phyloP scores from a whole-genome alignment of 495 filamentous ascomycete species.

The Penicillium diatomitis region DNA sequence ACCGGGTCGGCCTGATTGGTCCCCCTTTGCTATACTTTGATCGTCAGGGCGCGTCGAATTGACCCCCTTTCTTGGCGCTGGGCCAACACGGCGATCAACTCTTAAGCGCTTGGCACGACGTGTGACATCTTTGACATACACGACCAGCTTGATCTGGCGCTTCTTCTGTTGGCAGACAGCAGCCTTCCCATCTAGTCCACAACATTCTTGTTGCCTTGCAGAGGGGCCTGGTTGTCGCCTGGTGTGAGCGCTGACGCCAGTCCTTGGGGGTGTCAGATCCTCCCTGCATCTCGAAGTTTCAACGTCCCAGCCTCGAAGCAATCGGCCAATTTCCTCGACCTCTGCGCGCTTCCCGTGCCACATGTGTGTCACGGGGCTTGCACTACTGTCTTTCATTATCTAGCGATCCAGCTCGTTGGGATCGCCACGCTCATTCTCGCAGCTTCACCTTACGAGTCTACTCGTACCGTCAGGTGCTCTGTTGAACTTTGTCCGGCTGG shows the following conservation, averaged over 20 bases:
- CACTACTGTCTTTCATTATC: no score
- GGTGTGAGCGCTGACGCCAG: not conserved
- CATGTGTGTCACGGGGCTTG: no score
- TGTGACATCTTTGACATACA: conserved; percentile 4
- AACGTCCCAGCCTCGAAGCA: no score
- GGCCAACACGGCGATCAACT: conserved; percentile 10
- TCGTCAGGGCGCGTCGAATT: conserved; percentile 7
- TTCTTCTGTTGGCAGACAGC: no score
- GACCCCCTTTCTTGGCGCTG: conserved; percentile 18
- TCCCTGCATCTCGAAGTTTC: no score
- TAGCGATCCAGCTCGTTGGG: no score
- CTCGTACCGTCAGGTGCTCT: not conserved
- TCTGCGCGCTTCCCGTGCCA: no score
- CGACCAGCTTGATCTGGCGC: not conserved
- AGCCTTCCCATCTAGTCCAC: not conserved
- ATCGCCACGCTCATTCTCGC: no score
- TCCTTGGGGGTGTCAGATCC: no score
- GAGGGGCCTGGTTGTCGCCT: not conserved
- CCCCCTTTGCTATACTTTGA: conserved; percentile 14
- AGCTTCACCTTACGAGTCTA: no score
- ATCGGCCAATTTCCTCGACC: no score
- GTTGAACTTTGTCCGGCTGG: conserved; percentile 30
- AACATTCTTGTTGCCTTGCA: conserved; percentile 5
- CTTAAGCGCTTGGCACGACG: conserved; percentile 2
- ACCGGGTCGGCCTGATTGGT: no score